Evolutionary conservation across 2,329 filamentous ascomycete genomes (phyloP), one percentile per base, ranked within the genome.

Genomic region (Xylariaceae sp.): DNA sequence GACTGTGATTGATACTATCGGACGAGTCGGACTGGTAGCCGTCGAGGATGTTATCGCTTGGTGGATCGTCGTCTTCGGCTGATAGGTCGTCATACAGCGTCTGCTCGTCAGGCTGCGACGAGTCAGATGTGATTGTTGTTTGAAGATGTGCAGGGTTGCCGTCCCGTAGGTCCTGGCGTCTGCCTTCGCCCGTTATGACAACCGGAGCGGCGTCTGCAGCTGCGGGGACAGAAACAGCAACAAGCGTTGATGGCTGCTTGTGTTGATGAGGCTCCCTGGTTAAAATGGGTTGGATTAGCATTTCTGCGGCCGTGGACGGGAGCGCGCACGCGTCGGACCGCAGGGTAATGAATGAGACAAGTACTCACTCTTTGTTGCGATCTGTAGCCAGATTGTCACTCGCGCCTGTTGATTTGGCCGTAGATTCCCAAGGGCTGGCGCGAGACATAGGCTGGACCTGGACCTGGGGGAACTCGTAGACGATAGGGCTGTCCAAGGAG

Each of bases 401-500:
- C 42, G 52, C 31, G 45, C 45, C 47, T 42, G 28, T 42, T 53
- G 55, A 50, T 53, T 57, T 55, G 51, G 55, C 55, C 50, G 57
- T 48, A 41, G 59, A 56, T 44, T 62, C 56, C 54, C 56, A 55
- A 40, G 39, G 47, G 41, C 39, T 62, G 58, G 59, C 51, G 38
- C 45, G 51, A 60, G 45, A 56, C 49, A 59, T 55, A 56, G 50
- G 55, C 42, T 44, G 55, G 45, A 52, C 36, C 31, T 60, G 60
- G 58, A 54, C 59, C 45, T 52, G 57, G 47, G 77, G 76, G 61
- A 81, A 83, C 62, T 83, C 79, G 76, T 85, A 84, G 45, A 85
- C 69, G 31, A 80, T 84, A 55, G 81, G 82, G 64, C 81, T 84
- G 66, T 85, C 81, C 49, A 83, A 66, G 13, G 80, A 79, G 60